A percentile compares a stretch with the other conserved stretches of the same genome.
These are phyloP conservation scores for Naganishia albida DNA, from an alignment of 1,284 basidiomycete species.

Conservation along the genomic window DNA sequence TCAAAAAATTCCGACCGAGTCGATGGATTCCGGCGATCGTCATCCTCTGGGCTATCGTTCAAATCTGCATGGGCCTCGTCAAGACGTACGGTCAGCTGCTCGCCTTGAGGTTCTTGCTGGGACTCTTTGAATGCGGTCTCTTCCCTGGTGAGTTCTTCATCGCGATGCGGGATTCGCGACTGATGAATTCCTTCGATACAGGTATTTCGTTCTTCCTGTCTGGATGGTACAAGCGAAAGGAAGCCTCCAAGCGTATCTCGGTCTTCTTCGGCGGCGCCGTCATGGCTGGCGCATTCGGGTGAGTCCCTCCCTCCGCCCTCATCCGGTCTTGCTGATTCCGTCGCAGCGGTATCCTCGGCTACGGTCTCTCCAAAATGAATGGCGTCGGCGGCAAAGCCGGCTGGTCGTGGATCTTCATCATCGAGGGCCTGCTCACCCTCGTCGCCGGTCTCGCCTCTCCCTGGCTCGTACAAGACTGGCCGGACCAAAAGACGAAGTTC, in stretches of 20 bases:
- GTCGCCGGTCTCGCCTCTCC: slow-evolving; percentile 48
- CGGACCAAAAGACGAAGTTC: slow-evolving; percentile 51
- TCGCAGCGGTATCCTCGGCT: slow-evolving; percentile 50
- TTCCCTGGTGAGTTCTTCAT: slow-evolving; percentile 32
- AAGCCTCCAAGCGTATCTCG: slow-evolving; percentile 51
- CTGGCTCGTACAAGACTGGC: slow-evolving; percentile 56
- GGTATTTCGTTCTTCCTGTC: slow-evolving; percentile 55
- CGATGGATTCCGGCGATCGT: slow-evolving; percentile 52
- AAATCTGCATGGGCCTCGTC: slow-evolving; percentile 55
- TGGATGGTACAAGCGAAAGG: slow-evolving; percentile 54
- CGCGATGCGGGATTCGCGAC: not conserved
- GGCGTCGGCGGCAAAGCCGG: slow-evolving; percentile 55
- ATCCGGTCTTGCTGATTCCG: not conserved
- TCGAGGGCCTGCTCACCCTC: slow-evolving; percentile 55
- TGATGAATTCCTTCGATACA: slow-evolving; percentile 37
- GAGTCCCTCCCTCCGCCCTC: not conserved
- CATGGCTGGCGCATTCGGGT: slow-evolving; percentile 48
- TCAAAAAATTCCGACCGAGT: slow-evolving; percentile 52
- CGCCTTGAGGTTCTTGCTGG: slow-evolving; percentile 53
- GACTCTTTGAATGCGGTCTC: slow-evolving; percentile 49
- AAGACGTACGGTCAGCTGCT: slow-evolving; percentile 45
- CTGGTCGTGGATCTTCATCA: slow-evolving; percentile 57
- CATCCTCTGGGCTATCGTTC: slow-evolving; percentile 49
- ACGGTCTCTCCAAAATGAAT: slow-evolving; percentile 48
- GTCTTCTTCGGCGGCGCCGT: slow-evolving; percentile 57